Conservation (phyloP, 1,139 yeast species). For the Entelexis sorbosivorans region DNA sequence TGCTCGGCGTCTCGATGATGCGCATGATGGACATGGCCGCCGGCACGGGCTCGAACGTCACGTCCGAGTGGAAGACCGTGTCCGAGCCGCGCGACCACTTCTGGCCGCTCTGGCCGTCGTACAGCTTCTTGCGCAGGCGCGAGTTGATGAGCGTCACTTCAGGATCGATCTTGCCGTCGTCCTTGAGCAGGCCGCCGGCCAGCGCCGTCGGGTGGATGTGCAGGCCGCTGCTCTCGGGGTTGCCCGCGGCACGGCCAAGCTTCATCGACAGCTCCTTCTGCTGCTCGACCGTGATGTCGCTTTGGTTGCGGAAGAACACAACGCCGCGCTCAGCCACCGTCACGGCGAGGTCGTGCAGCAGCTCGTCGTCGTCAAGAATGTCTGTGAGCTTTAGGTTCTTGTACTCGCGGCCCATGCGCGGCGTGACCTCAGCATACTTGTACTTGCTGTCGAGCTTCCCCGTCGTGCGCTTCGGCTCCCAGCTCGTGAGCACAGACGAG, state of each 20-base stretch:
- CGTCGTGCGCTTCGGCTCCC: slow-evolving; percentile 18
- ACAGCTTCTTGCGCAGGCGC: slow-evolving; percentile 23
- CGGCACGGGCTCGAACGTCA: slow-evolving; percentile 40
- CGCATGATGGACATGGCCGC: slow-evolving; percentile 39
- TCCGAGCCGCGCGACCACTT: slow-evolving; percentile 17
- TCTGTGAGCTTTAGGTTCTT: slow-evolving; percentile 34
- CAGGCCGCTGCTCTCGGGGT: slow-evolving; percentile 56
- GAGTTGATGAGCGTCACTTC: slow-evolving; percentile 27
- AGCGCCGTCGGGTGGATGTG: slow-evolving; percentile 35
- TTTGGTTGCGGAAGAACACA: slow-evolving; percentile 53
- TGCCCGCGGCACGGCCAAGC: slow-evolving; percentile 55
- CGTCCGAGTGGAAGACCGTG: slow-evolving; percentile 39
- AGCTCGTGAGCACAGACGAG: slow-evolving; percentile 18
- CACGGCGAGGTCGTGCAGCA: slow-evolving; percentile 46
- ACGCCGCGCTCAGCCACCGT: slow-evolving; percentile 57
- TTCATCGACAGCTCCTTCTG: slow-evolving; percentile 45
- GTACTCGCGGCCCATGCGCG: slow-evolving; percentile 29
- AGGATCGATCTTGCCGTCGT: slow-evolving; percentile 23
- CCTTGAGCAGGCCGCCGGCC: slow-evolving; percentile 26
- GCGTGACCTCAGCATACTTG: slow-evolving; percentile 27
- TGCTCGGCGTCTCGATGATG: slow-evolving; percentile 35
- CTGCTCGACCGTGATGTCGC: slow-evolving; percentile 43
- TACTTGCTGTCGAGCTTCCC: slow-evolving; percentile 23
- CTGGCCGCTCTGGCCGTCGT: slow-evolving; percentile 14
- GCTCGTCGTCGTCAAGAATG: slow-evolving; percentile 40